Conservation (phyloP, 2,329 filamentous ascomycete species). For the Trichoderma oligosporum region DNA sequence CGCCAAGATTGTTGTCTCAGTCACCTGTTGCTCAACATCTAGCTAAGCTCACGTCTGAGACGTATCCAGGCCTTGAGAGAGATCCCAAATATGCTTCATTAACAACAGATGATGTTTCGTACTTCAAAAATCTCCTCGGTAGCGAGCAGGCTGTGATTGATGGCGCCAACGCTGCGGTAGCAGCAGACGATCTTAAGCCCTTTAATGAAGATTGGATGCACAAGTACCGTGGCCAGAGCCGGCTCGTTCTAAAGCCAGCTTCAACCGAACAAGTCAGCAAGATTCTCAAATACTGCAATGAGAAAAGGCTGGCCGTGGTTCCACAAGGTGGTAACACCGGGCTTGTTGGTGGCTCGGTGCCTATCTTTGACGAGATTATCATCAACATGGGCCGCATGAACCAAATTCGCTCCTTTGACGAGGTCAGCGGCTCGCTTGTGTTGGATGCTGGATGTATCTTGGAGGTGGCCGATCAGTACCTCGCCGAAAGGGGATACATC, state of each 20-base stretch:
- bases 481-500: constrained; percentile 79
- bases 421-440: constrained; percentile 85
- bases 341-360: constrained; percentile 89
- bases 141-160: constrained; percentile 72
- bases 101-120: constrained; percentile 72
- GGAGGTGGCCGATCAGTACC: constrained; percentile 80
- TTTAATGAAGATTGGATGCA: constrained; percentile 99
- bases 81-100: constrained; percentile 71
- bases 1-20: constrained; percentile 28
- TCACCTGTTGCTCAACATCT: constrained; percentile 23
- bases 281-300: constrained; percentile 92
- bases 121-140: constrained; percentile 79
- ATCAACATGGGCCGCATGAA: constrained; percentile 90
- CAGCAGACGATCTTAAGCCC: constrained; percentile 71
- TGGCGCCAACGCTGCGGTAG: constrained; percentile 63
- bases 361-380: constrained; percentile 97
- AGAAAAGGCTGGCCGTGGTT: constrained; percentile 85
- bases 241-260: constrained; percentile 80
- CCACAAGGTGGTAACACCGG: constrained; percentile 97
- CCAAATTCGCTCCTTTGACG: constrained; percentile 84
- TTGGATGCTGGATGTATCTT: constrained; percentile 89
- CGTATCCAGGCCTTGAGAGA: constrained; percentile 78
- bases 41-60: constrained; percentile 75
- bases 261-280: constrained; percentile 85
- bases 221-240: constrained; percentile 90